Evolutionary conservation across 2,329 filamentous ascomycete species (phyloP).

Genomic region (Phialophora verrucosa): DNA sequence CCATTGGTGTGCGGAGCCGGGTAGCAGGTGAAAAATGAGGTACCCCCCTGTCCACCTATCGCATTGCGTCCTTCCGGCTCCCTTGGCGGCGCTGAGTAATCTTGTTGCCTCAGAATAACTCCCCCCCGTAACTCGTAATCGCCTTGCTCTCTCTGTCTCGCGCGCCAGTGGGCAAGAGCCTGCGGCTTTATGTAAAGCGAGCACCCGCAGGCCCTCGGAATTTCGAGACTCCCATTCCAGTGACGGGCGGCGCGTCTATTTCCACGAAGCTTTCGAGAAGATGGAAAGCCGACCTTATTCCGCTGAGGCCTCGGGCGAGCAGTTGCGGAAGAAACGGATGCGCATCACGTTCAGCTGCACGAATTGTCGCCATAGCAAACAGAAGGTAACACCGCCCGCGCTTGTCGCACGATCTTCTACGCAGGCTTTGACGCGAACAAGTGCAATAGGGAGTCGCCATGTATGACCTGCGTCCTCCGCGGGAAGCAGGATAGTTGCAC

Average conservation of each 20-base stretch:
- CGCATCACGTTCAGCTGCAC: constrained; percentile 25
- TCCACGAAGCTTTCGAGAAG: neutral
- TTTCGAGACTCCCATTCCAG: neutral
- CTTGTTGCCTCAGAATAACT: neutral
- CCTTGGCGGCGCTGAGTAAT: constrained; percentile 14
- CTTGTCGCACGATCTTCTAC: neutral
- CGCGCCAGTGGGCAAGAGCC: neutral
- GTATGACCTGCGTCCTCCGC: constrained; percentile 25
- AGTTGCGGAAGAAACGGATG: constrained; percentile 18
- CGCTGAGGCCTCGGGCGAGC: constrained; percentile 6
- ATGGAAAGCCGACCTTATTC: constrained; percentile 12
- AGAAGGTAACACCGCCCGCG: constrained; percentile 7
- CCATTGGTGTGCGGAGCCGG: neutral
- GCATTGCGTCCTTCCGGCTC: neutral
- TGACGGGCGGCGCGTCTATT: neutral
- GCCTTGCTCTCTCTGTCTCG: neutral
- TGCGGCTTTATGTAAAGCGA: constrained; percentile 13
- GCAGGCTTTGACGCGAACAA: neutral
- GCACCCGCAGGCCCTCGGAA: constrained; percentile 11
- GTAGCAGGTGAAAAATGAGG: neutral
- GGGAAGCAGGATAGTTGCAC: constrained; percentile 24
- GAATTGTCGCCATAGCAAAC: constrained; percentile 26
- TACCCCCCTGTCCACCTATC: neutral
- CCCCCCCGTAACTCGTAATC: neutral
- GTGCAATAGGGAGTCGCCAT: constrained; percentile 22